Evolutionary conservation across 192 early-diverging fungal species (phyloP), one percentile per base, ranked within the genome.

Genomic region (Kickxella alabastrina): DNA sequence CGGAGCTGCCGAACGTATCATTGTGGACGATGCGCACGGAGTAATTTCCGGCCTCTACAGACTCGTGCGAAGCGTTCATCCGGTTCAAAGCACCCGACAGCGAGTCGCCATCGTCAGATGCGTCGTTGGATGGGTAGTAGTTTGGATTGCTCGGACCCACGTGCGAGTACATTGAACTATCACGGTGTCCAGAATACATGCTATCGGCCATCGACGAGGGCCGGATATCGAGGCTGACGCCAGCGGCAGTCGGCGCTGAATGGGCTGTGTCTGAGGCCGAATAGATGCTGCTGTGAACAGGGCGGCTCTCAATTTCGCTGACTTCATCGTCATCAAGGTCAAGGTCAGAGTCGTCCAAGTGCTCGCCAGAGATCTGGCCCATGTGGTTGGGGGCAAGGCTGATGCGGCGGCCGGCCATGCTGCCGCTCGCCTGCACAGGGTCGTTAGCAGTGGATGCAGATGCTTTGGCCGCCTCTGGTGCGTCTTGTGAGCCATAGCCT

Each of bases 31-130:
- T 50, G 32, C 42, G 38, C 27, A 63, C 15, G 0, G 52, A 42
- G 47, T 48, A 49, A n/a, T 41, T 44, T 21, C 36, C 52, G 15
- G 32, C 17, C 43, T 62, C 59, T 3, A 49, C 57, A 23, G 65
- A 56, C 14, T 51, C 59, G 27, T 38, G 53, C 34, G 42, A 44
- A 51, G 28, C 54, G 54, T 57, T 61, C 36, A 61, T 34, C 12
- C 62, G 19, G 52, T 49, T 31, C 25, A 61, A 49, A 5, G 57
- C 62, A 25, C 69, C 57, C 10, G 41, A 65, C 21, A 72, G 52
- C 43, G 69, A 72, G 52, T 72, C 69, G 62, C 69, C 69, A 32
- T 72, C 69, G 45, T 72, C 69, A 1, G 69, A 72, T 29, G 59
- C 69, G 5, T 60, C 69, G 53, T 72, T 72, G 35, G 69, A 51